Evolutionary conservation across 345 rosid genomes (phyloP).

Genomic region (Acer campestre): DNA sequence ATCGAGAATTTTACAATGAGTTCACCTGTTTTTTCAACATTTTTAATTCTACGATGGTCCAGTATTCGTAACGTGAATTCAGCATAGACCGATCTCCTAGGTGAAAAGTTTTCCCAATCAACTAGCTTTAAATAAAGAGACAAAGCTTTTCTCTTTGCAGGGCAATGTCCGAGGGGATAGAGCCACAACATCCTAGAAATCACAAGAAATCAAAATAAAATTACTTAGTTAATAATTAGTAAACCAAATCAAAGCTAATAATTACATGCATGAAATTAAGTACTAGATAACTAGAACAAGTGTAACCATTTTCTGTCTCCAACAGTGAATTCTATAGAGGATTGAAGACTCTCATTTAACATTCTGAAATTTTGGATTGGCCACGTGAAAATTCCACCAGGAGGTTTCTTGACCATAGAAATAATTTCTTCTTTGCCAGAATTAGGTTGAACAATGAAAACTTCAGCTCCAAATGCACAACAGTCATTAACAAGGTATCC

Average conservation of each 20-base stretch:
- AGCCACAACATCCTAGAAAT: conserved; percentile 3
- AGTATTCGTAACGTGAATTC: background rate
- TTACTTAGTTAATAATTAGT: background rate
- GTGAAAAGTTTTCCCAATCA: background rate
- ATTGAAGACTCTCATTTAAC: conserved; percentile 10
- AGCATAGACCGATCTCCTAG: background rate
- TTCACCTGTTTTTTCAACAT: background rate
- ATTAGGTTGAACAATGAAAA: conserved; percentile 15
- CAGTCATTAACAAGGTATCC: conserved; percentile 30
- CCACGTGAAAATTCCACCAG: conserved; percentile 29
- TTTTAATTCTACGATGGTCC: background rate
- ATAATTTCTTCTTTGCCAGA: conserved; percentile 22
- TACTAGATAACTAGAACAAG: too few relatives aligned
- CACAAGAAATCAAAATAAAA: background rate
- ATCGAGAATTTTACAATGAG: background rate
- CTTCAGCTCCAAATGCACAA: conserved; percentile 46
- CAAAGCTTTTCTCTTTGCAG: background rate
- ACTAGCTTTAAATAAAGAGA: background rate
- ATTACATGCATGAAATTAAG: too few relatives aligned
- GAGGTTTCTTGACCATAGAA: conserved; percentile 29
- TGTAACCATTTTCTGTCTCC: conserved; percentile 39
- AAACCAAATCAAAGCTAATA: background rate
- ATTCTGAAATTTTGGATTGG: conserved; percentile 29
- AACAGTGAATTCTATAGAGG: conserved; percentile 26
- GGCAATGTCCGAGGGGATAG: background rate